Evolutionary conservation across 169 alveolate genomes (phyloP), one percentile per base, ranked within the genome.

Genomic region (Eimeria sp.): DNA sequence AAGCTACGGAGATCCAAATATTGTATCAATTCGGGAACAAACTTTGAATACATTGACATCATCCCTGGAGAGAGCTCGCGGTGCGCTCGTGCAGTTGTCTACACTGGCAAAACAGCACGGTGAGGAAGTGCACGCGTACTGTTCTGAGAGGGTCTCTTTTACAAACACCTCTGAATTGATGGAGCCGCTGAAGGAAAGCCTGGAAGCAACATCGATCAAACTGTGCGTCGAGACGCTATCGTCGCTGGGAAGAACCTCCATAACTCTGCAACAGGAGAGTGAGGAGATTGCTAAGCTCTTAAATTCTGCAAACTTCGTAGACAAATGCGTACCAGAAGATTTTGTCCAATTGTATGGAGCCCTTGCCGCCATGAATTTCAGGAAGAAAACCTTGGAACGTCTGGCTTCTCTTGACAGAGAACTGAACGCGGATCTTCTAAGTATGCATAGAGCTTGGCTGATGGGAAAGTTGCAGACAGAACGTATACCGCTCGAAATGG

Each of bases 351-450:
- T 16, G 18, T 73, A 14, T 27, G 83, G 57, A 3, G 83, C 83
- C 83, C 57, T 73, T 13, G 51, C 83, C 20, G 83, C 83, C 83
- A 5, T 73, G 83, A 73, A 73, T 27, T 34, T 16, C 83, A 34
- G 83, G 54, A 3, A 3, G 83, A 73, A 20, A 43, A 5, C 45
- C 27, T 34, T 73, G 83, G 30, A 73, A 20, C 27, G 83, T 5
- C 18, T 73, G 83, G 51, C 83, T 40, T 16, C 30, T 14, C 54
- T 73, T 30, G 83, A 73, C 14, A 40, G 16, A 30, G 83, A 30
- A 18, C 20, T 73, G n/a, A 73, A 14, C 14, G 5, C 14, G 9
- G 57, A 73, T 40, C 13, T 73, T 13, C 30, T 73, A 14, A 54
- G 18, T 16, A 40, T 73, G 51, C 83, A 73, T 6, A 73, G 7